Evolutionary conservation across 1,139 yeast genomes (phyloP).

Genomic region (Saccharomyces hybrid): DNA sequence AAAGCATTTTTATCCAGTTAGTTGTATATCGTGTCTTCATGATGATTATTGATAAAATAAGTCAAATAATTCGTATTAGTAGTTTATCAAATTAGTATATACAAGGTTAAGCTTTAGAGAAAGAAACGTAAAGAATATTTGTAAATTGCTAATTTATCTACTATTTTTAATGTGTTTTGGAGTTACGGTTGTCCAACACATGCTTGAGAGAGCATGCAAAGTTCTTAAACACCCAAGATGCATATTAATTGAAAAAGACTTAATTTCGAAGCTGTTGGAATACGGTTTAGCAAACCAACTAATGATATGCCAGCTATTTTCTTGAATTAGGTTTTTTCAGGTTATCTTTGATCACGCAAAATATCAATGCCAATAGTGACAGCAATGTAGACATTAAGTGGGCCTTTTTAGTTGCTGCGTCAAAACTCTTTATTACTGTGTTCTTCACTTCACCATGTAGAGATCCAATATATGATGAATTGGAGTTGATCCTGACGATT

Average conservation of each 20-base stretch:
- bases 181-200: background rate
- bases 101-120: background rate
- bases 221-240: too few relatives aligned
- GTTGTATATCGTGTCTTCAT: too few relatives aligned
- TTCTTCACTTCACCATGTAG: constrained; percentile 10
- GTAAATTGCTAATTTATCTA: background rate
- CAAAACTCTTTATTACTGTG: constrained; percentile 12
- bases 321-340: background rate
- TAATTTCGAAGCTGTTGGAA: too few relatives aligned
- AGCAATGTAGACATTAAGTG: constrained; percentile 11
- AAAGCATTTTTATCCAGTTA: background rate
- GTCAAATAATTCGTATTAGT: background rate
- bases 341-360: background rate
- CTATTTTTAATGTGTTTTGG: background rate
- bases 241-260: too few relatives aligned
- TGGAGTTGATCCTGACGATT: constrained; percentile 1
- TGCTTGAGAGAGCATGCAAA: background rate
- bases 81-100: background rate
- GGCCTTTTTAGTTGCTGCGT: constrained; percentile 8
- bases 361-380: constrained; percentile 5
- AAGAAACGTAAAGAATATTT: background rate
- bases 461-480: constrained; percentile 10
- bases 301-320: too few relatives aligned
- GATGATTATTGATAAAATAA: too few relatives aligned
- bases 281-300: too few relatives aligned